Conservation (phyloP, 1,139 yeast genomes). For the Yamadazyma diddensiae region DNA sequence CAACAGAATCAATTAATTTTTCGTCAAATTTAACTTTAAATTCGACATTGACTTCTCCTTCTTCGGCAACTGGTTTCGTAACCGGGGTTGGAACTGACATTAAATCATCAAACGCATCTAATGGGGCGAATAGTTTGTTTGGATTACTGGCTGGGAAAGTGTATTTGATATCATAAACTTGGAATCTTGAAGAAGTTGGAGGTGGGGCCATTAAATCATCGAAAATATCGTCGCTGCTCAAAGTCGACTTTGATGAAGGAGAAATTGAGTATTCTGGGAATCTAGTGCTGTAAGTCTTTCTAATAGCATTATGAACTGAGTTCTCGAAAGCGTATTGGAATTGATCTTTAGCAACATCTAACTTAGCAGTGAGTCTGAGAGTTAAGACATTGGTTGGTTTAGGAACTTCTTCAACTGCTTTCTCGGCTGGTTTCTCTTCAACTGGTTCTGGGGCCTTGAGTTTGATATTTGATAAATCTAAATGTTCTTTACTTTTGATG, state of each 20-base stretch:
- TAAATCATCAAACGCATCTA: conserved; percentile 35
- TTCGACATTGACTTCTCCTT: conserved; percentile 36
- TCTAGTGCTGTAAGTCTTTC: conserved; percentile 39
- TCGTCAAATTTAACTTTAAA: conserved; percentile 43
- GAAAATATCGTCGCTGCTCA: conserved; percentile 49
- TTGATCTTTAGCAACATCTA: conserved; percentile 22
- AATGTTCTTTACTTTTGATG: conserved; percentile 56
- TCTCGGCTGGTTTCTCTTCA: conserved; percentile 13
- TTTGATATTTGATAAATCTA: conserved; percentile 75
- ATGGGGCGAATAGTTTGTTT: conserved; percentile 9
- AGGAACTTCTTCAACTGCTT: conserved; percentile 11
- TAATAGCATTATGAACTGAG: conserved; percentile 30
- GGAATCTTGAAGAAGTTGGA: conserved; percentile 57
- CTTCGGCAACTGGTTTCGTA: conserved; percentile 4
- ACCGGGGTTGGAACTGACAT: conserved; percentile 2
- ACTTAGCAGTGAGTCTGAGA: conserved; percentile 26
- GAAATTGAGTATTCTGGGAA: conserved; percentile 46
- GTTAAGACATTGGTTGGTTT: conserved; percentile 29
- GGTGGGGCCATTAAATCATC: conserved; percentile 63
- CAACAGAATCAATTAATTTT: conserved; percentile 32
- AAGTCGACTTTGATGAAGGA: conserved; percentile 30
- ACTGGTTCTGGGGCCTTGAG: conserved; percentile 39
- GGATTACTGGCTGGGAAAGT: conserved; percentile 16
- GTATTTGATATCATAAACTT: conserved; percentile 33
- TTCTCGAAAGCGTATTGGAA: conserved; percentile 32